phyloP scores from a whole-genome alignment of 306 rosid genomes.

The Prunus fruticosa region DNA sequence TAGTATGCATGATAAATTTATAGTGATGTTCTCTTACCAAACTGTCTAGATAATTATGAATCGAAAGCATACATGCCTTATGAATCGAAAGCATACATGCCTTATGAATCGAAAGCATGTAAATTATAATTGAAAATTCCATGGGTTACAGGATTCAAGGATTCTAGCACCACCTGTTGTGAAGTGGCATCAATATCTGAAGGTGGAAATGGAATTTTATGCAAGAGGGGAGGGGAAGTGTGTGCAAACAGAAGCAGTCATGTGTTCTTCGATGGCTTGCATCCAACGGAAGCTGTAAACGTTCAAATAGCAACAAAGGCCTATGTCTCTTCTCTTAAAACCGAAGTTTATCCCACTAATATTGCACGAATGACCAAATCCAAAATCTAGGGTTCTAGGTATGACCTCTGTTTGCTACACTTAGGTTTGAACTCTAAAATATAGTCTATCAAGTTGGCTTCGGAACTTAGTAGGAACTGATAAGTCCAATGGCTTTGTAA shows the following conservation, averaged over 20 bases:
- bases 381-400: background rate
- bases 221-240: constrained; percentile 37
- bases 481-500: background rate
- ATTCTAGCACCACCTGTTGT: constrained; percentile 31
- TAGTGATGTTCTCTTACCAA: too few species aligned
- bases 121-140: background rate
- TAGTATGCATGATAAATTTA: too few species aligned
- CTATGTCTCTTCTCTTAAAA: constrained; percentile 26
- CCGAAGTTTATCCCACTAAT: constrained; percentile 53
- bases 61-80: too few species aligned
- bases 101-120: background rate
- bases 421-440: too few species aligned
- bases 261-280: constrained; percentile 49
- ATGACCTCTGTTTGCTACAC: too few species aligned
- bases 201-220: constrained; percentile 42
- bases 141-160: constrained; percentile 32
- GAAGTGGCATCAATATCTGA: constrained; percentile 31
- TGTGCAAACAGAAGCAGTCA: constrained; percentile 32
- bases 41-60: too few species aligned
- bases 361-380: constrained; percentile 20
- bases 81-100: too few species aligned
- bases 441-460: background rate
- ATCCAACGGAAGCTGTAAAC: constrained; percentile 55
- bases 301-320: constrained; percentile 40
- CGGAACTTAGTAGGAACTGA: background rate